Evolutionary conservation across 371 early-diverging fungal genomes (phyloP), one percentile per base, ranked within the genome.

Genomic region (Lichtheimia ramosa): DNA sequence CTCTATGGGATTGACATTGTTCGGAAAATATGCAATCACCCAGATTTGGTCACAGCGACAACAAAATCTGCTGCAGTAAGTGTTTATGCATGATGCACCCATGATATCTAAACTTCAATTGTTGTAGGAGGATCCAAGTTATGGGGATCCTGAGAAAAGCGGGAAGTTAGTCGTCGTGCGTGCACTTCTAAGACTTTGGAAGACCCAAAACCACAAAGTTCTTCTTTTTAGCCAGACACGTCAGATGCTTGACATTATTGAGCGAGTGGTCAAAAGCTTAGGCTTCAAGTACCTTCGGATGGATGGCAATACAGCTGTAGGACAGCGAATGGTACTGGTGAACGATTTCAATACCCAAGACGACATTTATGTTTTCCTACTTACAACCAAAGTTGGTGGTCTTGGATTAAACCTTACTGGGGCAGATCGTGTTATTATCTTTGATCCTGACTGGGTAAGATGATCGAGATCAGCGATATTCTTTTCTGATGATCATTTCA

Each of bases 1-100:
- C 75, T 99, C 20, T 89, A 70, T 61, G 98, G 97, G 3, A 97
- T 99, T 46, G 97, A 96, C 63, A 82, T 91, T 50, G 86, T 98
- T 7, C 83, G 99, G 62, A 99, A 99, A 75, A 94, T 99, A 27
- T 96, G 98, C 70, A 98, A 99, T 71, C 99, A 99, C 66, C 97
- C 97, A 0, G 96, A 95, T 64, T 68, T 98, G 5, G 51, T 70
- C n/a, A 67, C 74, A 48, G 16, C 10, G 0, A 73, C 73, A 2
- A 66, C 76, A 13, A 61, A 54, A 14, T 28, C 59, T 0, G n/a
- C 21, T 8, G 48, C 56, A 25, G 68, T 57, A 63, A 52, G 63
- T 25, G 1, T 56, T 18, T 39, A 5, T 4, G 3, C 4, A 23
- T 10, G 7, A 34, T 28, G 1, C 18, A 42, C 0, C 23, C 16